Evolutionary conservation across 1,284 basidiomycete species (phyloP).

Genomic region (Pyrrhoderma noxium): DNA sequence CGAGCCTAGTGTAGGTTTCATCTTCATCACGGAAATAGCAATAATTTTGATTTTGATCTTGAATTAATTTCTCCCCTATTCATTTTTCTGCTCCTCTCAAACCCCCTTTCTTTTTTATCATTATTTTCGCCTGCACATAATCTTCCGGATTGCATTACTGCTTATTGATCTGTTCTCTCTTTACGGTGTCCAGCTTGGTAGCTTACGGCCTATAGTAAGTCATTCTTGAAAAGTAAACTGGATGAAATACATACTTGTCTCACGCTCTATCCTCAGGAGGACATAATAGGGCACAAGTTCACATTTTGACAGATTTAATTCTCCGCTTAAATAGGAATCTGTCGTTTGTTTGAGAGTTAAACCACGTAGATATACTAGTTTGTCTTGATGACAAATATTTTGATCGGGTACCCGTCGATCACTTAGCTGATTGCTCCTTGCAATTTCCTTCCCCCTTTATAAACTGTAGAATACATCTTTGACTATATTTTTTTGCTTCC

Average conservation of each 20-base stretch:
- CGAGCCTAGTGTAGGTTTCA: constrained; percentile 10
- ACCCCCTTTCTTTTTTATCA: background rate
- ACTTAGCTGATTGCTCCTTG: no score
- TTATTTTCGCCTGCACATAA: background rate
- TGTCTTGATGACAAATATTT: no score
- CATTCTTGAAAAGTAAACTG: background rate
- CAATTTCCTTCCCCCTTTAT: no score
- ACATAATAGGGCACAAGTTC: constrained; percentile 6
- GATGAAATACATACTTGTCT: background rate
- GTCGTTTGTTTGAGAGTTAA: background rate
- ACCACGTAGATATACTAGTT: no score
- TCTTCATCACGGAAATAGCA: background rate
- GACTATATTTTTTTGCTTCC: no score
- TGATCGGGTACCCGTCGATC: no score
- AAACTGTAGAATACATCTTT: no score
- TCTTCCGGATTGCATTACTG: no score
- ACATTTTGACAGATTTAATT: constrained; percentile 8
- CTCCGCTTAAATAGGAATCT: background rate
- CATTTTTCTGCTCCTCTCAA: background rate
- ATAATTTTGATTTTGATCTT: no score
- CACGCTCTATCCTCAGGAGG: constrained; percentile 1
- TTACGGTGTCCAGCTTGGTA: constrained; percentile 11
- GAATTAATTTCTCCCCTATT: no score
- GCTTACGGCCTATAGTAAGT: constrained; percentile 9
- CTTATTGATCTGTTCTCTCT: no score